phyloP scores from a whole-genome alignment of 1,284 basidiomycete species.

The Sanguinoderma infundibulare region DNA sequence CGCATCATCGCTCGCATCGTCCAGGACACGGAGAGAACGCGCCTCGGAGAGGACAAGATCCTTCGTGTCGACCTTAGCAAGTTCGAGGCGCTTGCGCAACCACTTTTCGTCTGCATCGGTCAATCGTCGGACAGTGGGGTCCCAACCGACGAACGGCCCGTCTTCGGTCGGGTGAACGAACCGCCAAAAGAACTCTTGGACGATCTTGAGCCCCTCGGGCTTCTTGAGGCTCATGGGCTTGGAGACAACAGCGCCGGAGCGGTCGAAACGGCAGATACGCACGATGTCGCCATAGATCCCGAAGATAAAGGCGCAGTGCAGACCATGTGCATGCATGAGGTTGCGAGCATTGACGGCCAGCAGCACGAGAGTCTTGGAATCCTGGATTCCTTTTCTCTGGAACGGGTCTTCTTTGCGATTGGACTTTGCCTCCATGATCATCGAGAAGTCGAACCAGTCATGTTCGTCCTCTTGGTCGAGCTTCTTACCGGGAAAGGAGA shows the following conservation, averaged over 20 bases:
- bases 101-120: neutral
- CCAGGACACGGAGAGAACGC: too few species aligned
- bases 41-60: neutral
- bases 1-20: too few species aligned
- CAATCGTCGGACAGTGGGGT: neutral
- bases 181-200: constrained; percentile 11
- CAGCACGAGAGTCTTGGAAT: constrained; percentile 2
- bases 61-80: neutral
- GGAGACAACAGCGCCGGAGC: constrained; percentile 5
- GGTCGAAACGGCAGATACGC: constrained; percentile 12
- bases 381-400: neutral
- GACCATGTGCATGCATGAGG: constrained; percentile 16
- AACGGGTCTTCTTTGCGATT: constrained; percentile 5
- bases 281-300: constrained; percentile 12
- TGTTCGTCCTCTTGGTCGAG: neutral
- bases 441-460: neutral
- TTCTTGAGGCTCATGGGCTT: neutral
- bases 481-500: constrained; percentile 1
- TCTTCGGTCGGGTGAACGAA: constrained; percentile 6
- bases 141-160: constrained; percentile 2
- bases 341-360: constrained; percentile 16
- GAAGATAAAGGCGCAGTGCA: constrained; percentile 11
- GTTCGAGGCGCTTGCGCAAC: neutral
- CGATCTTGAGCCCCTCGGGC: neutral
- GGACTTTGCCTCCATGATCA: neutral